Percentiles rank a stretch among this genome's conserved stretches.
Conservation (phyloP, 1,139 yeast genomes). For the Geotrichum cucujoidarum region DNA sequence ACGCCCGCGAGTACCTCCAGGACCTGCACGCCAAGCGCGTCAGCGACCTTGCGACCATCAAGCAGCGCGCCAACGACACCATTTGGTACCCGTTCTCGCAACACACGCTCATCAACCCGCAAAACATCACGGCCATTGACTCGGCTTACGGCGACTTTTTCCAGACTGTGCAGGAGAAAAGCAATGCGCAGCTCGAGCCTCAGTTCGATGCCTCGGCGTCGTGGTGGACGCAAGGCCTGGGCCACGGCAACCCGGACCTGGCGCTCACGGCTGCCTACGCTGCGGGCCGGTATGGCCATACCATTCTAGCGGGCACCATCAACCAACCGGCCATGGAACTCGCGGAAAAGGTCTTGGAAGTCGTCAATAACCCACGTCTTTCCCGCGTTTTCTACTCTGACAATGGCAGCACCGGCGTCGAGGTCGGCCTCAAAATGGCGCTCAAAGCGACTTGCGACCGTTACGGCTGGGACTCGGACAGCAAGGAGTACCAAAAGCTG, state of each 20-base stretch:
- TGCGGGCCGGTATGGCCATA: constrained; percentile 33
- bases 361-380: constrained; percentile 24
- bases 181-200: constrained; percentile 19
- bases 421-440: constrained; percentile 33
- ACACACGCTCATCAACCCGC: constrained; percentile 24
- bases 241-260: constrained; percentile 30
- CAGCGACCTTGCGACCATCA: constrained; percentile 21
- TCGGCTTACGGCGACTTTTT: constrained; percentile 30
- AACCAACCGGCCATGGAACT: constrained; percentile 31
- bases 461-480: constrained; percentile 22
- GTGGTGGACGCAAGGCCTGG: constrained; percentile 35
- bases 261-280: constrained; percentile 31
- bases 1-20: constrained; percentile 19
- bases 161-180: constrained; percentile 21
- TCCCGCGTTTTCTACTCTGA: constrained; percentile 31
- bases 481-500: constrained; percentile 16
- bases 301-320: constrained; percentile 29
- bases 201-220: constrained; percentile 33
- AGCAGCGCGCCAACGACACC: constrained; percentile 24
- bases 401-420: constrained; percentile 33
- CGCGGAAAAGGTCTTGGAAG: constrained; percentile 25
- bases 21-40: constrained; percentile 21
- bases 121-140: constrained; percentile 28
- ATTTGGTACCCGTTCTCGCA: constrained; percentile 34
- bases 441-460: constrained; percentile 27